phyloP scores from a whole-genome alignment of 148 eudicot genomes.

The Mesembryanthemum crystallinum region DNA sequence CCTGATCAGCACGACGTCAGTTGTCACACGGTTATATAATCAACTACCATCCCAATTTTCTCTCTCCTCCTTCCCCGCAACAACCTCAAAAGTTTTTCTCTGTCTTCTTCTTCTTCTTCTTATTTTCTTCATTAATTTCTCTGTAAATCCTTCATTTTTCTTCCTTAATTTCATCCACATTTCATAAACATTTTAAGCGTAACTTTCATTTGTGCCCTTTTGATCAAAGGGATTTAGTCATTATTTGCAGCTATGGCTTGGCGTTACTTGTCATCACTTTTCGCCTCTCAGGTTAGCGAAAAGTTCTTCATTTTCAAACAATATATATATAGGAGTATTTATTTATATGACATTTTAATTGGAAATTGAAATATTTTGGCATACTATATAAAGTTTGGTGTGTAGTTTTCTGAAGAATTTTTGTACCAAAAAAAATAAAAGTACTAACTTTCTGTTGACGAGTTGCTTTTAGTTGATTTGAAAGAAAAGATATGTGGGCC shows the following conservation, averaged over 20 bases:
- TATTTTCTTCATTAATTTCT: background rate
- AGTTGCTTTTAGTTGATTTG: too few relatives aligned
- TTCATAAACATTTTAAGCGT: background rate
- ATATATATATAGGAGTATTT: too few relatives aligned
- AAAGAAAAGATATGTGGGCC: background rate
- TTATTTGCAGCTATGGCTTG: background rate
- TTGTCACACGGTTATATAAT: background rate
- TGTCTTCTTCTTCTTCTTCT: background rate
- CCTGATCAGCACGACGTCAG: background rate
- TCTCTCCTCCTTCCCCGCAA: too few relatives aligned
- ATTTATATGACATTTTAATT: too few relatives aligned
- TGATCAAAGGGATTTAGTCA: background rate
- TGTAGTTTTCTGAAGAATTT: background rate
- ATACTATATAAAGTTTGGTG: constrained; percentile 8
- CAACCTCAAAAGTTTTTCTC: background rate
- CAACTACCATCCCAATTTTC: too few relatives aligned
- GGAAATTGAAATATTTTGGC: background rate
- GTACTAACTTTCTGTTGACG: background rate
- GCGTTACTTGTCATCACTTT: background rate
- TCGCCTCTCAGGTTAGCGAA: background rate
- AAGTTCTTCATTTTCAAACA: background rate
- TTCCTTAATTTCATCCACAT: background rate
- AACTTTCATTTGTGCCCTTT: background rate
- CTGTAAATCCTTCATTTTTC: background rate
- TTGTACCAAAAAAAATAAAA: background rate